Base-by-base conservation (phyloP, 495 filamentous ascomycete genomes). In the Penicillium chermesinum region DNA sequence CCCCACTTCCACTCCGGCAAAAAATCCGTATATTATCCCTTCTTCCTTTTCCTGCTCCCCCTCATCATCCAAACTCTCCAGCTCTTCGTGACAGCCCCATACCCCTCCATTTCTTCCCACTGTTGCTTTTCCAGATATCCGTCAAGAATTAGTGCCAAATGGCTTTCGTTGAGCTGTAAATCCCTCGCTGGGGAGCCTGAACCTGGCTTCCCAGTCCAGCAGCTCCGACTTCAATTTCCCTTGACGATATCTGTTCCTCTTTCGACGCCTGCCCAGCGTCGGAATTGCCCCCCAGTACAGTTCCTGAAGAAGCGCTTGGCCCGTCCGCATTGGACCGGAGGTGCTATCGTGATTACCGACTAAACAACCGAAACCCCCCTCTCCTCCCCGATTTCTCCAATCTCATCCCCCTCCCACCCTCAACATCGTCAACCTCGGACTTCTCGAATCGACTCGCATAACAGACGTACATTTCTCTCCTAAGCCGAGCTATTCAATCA, bases 101-200 rank as follows among this genome's bases (percentile, higher is more conserved):
- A 20, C 39, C 30, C 5, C 52, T 52, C 61, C 56, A 47, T 58
- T 41, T 36, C 52, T 40, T 60, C 44, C 48, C 54, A 55, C 55
- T 47, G 10, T 18, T 14, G 20, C 22, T 48, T 20, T 49, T 44
- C 62, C 54, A 81, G 84, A 87, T 85, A 46, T 4, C 34, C 82
- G 88, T 94, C 87, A 82, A 88, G 76, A 75, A 80, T 81, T 76
- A 74, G 84, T 83, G 86, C 84, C 69, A 67, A 71, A 86, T 75
- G 86, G 86, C 86, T 73, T 79, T 88, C 86, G 87, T 82, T 89
- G 87, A 85, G 87, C 88, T 94, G 86, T 94, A 87, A 89, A 87
- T 71, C 74, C 73, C 79, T 81, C 84, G 82, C 88, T 91, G 85
- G 82, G 83, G 84, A 72, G 54, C 60, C 73, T 75, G 74, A 67